Conservation (phyloP, 2,329 filamentous ascomycete species). For the Xylariaceae sp. region DNA sequence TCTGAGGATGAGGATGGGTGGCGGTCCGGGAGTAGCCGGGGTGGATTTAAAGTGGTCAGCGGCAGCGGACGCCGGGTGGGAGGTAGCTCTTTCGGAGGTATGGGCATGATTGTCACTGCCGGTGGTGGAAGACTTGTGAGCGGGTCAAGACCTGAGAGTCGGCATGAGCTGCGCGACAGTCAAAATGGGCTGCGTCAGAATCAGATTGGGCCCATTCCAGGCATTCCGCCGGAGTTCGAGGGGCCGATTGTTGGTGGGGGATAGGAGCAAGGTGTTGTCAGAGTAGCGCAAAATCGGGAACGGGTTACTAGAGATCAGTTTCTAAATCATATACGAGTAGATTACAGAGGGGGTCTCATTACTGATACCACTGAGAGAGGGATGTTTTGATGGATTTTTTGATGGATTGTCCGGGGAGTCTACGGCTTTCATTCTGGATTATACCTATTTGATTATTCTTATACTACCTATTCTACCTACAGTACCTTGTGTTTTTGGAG, state of each 20-base stretch:
- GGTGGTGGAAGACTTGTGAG: slow-evolving; percentile 10
- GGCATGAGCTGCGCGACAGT: slow-evolving; percentile 23
- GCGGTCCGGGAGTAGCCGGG: slow-evolving; percentile 5
- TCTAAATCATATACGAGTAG: too few species aligned
- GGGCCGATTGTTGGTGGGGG: slow-evolving; percentile 8
- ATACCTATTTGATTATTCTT: too few species aligned
- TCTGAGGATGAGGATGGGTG: slow-evolving; percentile 7
- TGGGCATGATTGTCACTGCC: slow-evolving; percentile 22
- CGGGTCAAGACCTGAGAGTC: slow-evolving; percentile 18
- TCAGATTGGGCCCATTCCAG: slow-evolving; percentile 15
- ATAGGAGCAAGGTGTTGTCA: background rate
- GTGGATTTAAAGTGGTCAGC: slow-evolving; percentile 15
- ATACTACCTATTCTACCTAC: too few species aligned
- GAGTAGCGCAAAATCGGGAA: background rate
- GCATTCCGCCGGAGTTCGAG: slow-evolving; percentile 15
- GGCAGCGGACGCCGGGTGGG: slow-evolving; percentile 14
- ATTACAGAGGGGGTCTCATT: too few species aligned
- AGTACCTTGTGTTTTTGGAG: too few species aligned
- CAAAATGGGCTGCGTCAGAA: slow-evolving; percentile 31
- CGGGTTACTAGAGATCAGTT: too few species aligned
- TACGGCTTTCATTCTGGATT: too few species aligned
- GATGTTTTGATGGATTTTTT: too few species aligned
- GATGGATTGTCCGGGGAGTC: too few species aligned
- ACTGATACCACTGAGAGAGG: too few species aligned
- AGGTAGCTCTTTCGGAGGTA: slow-evolving; percentile 5